Percentiles rank a stretch among this genome's conserved stretches.
Conservation (phyloP, 352 stramenopile species). For the Globisporangium middletonii region DNA sequence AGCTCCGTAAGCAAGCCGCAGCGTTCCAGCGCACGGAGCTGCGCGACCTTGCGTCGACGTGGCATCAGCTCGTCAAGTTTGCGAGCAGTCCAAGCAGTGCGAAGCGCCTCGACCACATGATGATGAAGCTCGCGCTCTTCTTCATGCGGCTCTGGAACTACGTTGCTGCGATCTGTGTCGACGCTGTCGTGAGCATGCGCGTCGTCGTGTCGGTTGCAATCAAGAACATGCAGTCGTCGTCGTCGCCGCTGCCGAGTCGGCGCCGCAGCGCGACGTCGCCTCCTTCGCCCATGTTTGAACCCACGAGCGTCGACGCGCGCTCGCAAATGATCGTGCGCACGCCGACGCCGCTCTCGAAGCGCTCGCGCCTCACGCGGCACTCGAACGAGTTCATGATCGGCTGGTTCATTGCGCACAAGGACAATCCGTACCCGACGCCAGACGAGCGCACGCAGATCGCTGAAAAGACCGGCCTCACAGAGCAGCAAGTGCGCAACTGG, state of each 20-base stretch:
- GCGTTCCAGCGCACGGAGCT: constrained; percentile 36
- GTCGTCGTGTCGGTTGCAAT: constrained; percentile 17
- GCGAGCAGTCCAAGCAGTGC: neutral
- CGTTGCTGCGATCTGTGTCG: constrained; percentile 32
- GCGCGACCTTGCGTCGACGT: constrained; percentile 17
- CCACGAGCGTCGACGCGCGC: constrained; percentile 29
- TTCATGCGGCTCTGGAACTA: constrained; percentile 57
- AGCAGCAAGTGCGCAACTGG: constrained; percentile 86
- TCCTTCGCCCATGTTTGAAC: constrained; percentile 26
- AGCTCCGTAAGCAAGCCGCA: constrained; percentile 26
- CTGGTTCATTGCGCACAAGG: constrained; percentile 84
- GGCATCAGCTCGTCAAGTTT: constrained; percentile 25
- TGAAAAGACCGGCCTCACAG: constrained; percentile 53
- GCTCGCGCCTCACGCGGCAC: constrained; percentile 51
- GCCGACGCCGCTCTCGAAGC: constrained; percentile 21
- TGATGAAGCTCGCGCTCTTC: constrained; percentile 51
- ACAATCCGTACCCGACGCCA: constrained; percentile 72
- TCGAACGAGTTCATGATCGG: constrained; percentile 84
- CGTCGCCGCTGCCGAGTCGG: constrained; percentile 19
- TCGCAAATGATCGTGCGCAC: constrained; percentile 28
- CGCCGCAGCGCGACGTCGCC: constrained; percentile 12
- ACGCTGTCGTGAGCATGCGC: constrained; percentile 30
- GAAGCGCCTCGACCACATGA: constrained; percentile 31
- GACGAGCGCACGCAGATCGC: constrained; percentile 65
- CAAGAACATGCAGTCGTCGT: constrained; percentile 7